These are phyloP conservation scores for Draba incana DNA, from an alignment of 345 rosid genomes.

Conservation along the genomic window DNA sequence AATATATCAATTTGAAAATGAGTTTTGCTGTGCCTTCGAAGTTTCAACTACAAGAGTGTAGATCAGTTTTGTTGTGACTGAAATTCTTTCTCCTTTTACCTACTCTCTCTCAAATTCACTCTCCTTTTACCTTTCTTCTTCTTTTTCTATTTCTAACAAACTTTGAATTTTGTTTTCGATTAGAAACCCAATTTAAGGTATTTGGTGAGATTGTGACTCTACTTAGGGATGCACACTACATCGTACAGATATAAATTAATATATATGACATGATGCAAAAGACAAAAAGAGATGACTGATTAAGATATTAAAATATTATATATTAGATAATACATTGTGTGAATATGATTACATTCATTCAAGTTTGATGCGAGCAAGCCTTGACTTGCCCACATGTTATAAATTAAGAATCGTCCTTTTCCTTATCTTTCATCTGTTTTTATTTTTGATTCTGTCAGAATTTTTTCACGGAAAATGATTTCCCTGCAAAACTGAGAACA, in stretches of 20 bases:
- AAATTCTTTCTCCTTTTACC: no score
- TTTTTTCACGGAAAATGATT: constrained; percentile 21
- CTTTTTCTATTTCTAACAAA: no score
- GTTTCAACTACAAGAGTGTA: no score
- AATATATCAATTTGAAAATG: no score
- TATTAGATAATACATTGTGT: constrained; percentile 18
- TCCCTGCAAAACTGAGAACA: constrained; percentile 26
- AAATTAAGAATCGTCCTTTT: constrained; percentile 31
- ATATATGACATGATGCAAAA: constrained; percentile 20
- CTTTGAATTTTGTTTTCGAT: no score
- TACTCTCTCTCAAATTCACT: no score
- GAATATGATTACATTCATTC: constrained; percentile 32
- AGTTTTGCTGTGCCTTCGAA: no score
- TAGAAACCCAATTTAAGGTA: no score
- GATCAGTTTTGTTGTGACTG: no score
- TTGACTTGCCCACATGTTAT: constrained; percentile 38
- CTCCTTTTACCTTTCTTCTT: no score
- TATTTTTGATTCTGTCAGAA: constrained; percentile 10
- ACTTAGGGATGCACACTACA: not conserved
- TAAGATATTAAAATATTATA: constrained; percentile 6
- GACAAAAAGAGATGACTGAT: constrained; percentile 30
- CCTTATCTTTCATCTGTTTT: constrained; percentile 28
- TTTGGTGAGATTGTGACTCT: no score
- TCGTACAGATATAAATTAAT: constrained; percentile 26
- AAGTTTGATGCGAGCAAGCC: constrained; percentile 33